phyloP scores from a whole-genome alignment of 129 eudicot genomes.

The Sambucus nigra region DNA sequence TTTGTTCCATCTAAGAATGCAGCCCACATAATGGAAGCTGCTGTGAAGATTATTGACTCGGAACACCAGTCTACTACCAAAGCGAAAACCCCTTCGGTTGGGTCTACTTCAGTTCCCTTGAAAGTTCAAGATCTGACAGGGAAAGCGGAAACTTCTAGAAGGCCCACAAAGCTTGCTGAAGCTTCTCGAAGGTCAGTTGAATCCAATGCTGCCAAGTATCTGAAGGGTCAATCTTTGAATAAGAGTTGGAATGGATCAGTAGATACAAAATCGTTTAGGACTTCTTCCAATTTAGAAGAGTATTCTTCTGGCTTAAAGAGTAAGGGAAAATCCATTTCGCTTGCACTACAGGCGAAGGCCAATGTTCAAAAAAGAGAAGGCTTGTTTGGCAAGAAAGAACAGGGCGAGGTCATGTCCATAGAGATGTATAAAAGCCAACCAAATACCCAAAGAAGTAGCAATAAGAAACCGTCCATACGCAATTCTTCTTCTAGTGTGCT shows the following conservation, averaged over 20 bases:
- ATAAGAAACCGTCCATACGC: slow-evolving; percentile 34
- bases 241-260: slow-evolving; percentile 62
- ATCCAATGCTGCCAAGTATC: slow-evolving; percentile 39
- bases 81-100: slow-evolving; percentile 31
- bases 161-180: slow-evolving; percentile 36
- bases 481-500: slow-evolving; percentile 38
- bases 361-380: slow-evolving; percentile 91
- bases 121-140: slow-evolving; percentile 51
- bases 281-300: slow-evolving; percentile 29
- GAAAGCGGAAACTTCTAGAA: slow-evolving; percentile 44
- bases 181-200: slow-evolving; percentile 37
- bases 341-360: slow-evolving; percentile 89
- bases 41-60: slow-evolving; percentile 54
- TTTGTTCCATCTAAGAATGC: slow-evolving; percentile 53
- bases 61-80: slow-evolving; percentile 19
- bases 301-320: slow-evolving; percentile 19
- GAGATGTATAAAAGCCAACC: slow-evolving; percentile 40
- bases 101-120: slow-evolving; percentile 60
- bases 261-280: slow-evolving; percentile 30
- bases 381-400: slow-evolving; percentile 26
- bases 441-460: slow-evolving; percentile 25
- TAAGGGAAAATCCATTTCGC: slow-evolving; percentile 64
- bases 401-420: slow-evolving; percentile 14
- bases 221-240: slow-evolving; percentile 58
- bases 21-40: slow-evolving; percentile 79